phyloP scores from a whole-genome alignment of 2,329 filamentous ascomycete species.

The Colletotrichum sp. region DNA sequence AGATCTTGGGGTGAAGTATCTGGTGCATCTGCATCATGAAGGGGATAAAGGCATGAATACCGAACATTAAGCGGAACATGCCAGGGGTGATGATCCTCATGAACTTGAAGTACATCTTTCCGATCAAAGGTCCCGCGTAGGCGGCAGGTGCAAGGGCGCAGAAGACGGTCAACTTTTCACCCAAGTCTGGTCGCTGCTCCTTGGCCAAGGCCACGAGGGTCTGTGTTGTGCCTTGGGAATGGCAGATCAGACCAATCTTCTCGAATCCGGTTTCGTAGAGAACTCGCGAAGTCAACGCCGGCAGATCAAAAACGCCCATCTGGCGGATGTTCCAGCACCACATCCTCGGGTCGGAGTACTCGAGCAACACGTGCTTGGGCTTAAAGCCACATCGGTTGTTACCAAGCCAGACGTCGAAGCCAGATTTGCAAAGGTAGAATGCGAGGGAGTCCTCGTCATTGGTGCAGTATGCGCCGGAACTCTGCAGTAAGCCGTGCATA shows the following conservation, averaged over 20 bases:
- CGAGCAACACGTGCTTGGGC: slow-evolving; percentile 75
- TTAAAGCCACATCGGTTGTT: slow-evolving; percentile 90
- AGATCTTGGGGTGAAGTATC: slow-evolving; percentile 68
- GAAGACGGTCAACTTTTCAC: slow-evolving; percentile 84
- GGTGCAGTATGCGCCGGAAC: slow-evolving; percentile 84
- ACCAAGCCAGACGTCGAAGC: slow-evolving; percentile 94
- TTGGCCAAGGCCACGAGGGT: slow-evolving; percentile 88
- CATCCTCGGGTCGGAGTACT: slow-evolving; percentile 83
- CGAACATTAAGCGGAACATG: slow-evolving; percentile 83
- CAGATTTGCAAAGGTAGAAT: slow-evolving; percentile 90
- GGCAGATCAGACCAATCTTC: slow-evolving; percentile 82
- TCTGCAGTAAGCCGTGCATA: slow-evolving; percentile 89
- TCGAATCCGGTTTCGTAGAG: slow-evolving; percentile 82
- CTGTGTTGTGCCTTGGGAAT: slow-evolving; percentile 91
- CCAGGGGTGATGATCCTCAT: slow-evolving; percentile 80
- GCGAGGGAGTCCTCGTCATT: slow-evolving; percentile 91
- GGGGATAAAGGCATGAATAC: slow-evolving; percentile 92
- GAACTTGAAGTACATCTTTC: slow-evolving; percentile 90
- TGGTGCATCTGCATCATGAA: slow-evolving; percentile 88
- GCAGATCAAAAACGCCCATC: slow-evolving; percentile 89
- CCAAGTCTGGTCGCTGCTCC: slow-evolving; percentile 85
- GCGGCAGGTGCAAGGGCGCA: slow-evolving; percentile 90
- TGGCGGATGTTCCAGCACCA: slow-evolving; percentile 97
- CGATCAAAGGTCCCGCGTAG: slow-evolving; percentile 85
- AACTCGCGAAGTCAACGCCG: slow-evolving; percentile 81